phyloP scores from a whole-genome alignment of 2,329 filamentous ascomycete genomes.

The Cladophialophora chaetospira region DNA sequence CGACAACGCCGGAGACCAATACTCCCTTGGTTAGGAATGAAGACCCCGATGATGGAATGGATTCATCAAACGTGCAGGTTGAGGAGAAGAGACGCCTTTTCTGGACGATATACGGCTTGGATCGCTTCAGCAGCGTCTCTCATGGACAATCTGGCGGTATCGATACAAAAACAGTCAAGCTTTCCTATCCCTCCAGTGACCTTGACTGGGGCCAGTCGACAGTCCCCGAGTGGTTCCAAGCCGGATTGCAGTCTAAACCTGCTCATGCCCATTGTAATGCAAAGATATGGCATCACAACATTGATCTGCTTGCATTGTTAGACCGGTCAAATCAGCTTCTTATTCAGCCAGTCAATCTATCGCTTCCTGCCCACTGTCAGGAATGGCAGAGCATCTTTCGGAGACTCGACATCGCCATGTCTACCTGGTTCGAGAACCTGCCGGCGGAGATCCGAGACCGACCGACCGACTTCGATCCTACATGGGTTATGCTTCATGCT shows the following conservation, averaged over 20 bases:
- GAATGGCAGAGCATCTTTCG: conserved; percentile 20
- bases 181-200: conserved; percentile 7
- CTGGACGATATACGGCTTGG: conserved; percentile 16
- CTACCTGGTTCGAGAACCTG: conserved; percentile 16
- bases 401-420: conserved; percentile 15
- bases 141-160: conserved; percentile 16
- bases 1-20: conserved; percentile 14
- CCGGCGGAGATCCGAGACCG: conserved; percentile 5
- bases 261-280: conserved; percentile 9
- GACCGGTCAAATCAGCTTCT: conserved; percentile 16
- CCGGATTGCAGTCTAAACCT: background rate
- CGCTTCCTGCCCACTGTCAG: conserved; percentile 15
- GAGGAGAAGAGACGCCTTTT: conserved; percentile 18
- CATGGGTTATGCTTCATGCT: conserved; percentile 19
- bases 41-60: conserved; percentile 11
- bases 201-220: conserved; percentile 6
- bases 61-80: background rate
- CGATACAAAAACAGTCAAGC: conserved; percentile 10
- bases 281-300: conserved; percentile 12
- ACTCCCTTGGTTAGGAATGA: conserved; percentile 15
- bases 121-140: conserved; percentile 15
- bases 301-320: conserved; percentile 15
- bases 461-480: conserved; percentile 16
- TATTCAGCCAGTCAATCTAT: conserved; percentile 10
- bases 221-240: conserved; percentile 13